A percentile compares a stretch with the other conserved stretches of the same genome.
phyloP scores from a whole-genome alignment of 306 rosid genomes.

The Canavalia gladiata region DNA sequence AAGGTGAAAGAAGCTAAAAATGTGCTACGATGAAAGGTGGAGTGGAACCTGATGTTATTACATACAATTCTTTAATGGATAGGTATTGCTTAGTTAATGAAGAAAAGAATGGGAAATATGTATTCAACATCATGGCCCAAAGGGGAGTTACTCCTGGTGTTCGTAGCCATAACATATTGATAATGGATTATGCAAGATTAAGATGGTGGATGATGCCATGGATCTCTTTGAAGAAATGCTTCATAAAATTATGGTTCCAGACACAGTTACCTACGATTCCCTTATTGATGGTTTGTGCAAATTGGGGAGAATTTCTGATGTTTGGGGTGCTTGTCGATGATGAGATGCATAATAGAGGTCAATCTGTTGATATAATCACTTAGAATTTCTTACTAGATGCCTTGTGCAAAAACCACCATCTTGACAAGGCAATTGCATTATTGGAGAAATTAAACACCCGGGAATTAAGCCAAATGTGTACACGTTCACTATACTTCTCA shows the following conservation, averaged over 20 bases:
- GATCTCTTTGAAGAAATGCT: constrained; percentile 21
- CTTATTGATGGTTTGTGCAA: constrained; percentile 35
- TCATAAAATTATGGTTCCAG: background rate
- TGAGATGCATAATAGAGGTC: constrained; percentile 19
- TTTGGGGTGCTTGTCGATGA: background rate
- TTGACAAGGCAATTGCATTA: constrained; percentile 24
- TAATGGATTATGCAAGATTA: constrained; percentile 31
- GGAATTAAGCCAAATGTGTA: background rate
- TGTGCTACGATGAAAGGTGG: constrained; percentile 1
- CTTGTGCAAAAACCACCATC: background rate
- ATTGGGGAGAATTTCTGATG: constrained; percentile 8
- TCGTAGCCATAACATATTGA: constrained; percentile 1
- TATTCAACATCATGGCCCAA: background rate
- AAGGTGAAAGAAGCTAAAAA: background rate
- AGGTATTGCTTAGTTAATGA: constrained; percentile 22
- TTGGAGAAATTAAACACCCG: background rate
- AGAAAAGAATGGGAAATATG: constrained; percentile 13
- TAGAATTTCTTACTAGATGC: constrained; percentile 6
- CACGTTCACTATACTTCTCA: background rate
- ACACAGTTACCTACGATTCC: background rate
- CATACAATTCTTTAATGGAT: constrained; percentile 5
- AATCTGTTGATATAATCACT: background rate
- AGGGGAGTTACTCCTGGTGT: constrained; percentile 4
- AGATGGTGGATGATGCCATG: constrained; percentile 31
- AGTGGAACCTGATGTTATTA: background rate